These are phyloP conservation scores for Tetrahymena borealis DNA, from an alignment of 73 alveolate genomes.

Conservation along the genomic window DNA sequence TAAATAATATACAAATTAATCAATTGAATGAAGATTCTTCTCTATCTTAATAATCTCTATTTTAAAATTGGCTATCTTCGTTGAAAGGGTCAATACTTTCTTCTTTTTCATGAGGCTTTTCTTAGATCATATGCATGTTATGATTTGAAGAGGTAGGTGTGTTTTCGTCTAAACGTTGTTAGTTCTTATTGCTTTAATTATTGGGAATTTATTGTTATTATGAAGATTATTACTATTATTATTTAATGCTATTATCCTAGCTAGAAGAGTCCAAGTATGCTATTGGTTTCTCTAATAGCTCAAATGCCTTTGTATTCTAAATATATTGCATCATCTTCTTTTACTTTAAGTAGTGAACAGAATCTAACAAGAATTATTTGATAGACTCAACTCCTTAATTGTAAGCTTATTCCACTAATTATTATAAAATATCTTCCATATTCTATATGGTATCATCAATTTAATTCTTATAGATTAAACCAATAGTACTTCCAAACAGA, in stretches of 20 bases:
- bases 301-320: background rate
- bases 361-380: background rate
- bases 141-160: background rate
- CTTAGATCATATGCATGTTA: background rate
- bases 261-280: background rate
- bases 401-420: background rate
- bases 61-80: background rate
- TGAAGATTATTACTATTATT: background rate
- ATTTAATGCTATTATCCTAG: background rate
- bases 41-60: background rate
- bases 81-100: background rate
- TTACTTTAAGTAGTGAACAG: background rate
- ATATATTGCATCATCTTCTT: background rate
- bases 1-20: no score
- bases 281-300: background rate
- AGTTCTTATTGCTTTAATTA: background rate
- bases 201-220: background rate
- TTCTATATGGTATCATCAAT: background rate
- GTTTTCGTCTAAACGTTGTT: background rate
- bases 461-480: background rate
- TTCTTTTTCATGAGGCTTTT: background rate
- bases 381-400: background rate
- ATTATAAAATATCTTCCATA: background rate
- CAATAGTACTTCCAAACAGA: background rate
- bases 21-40: background rate